phyloP scores from a whole-genome alignment of 2,329 filamentous ascomycete species.

The Aspergillus chevalieri region DNA sequence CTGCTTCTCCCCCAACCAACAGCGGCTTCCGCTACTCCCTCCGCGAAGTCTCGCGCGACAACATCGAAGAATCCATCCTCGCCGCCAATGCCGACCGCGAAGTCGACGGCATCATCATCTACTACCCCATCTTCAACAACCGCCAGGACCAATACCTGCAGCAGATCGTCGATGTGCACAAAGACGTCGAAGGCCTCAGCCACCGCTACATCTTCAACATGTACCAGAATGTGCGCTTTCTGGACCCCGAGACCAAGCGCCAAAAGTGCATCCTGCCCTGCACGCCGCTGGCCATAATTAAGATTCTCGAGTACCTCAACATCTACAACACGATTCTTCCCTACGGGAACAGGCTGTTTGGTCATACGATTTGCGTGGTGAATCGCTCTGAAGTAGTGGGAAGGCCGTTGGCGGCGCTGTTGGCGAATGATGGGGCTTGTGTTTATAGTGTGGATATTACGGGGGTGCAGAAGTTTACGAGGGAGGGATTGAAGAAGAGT shows the following conservation, averaged over 20 bases:
- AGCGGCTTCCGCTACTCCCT: slow-evolving; percentile 89
- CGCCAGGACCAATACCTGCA: slow-evolving; percentile 92
- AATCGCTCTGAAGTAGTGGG: slow-evolving; percentile 96
- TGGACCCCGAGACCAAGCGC: slow-evolving; percentile 60
- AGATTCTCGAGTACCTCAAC: slow-evolving; percentile 90
- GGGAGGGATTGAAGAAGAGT: slow-evolving; percentile 75
- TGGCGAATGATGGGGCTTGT: slow-evolving; percentile 91
- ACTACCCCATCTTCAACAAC: slow-evolving; percentile 94
- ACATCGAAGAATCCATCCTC: slow-evolving; percentile 82
- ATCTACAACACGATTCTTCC: slow-evolving; percentile 95
- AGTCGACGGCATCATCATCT: slow-evolving; percentile 90
- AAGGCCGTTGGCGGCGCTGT: slow-evolving; percentile 78
- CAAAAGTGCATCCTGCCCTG: slow-evolving; percentile 93
- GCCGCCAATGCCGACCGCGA: slow-evolving; percentile 70
- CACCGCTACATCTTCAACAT: slow-evolving; percentile 98
- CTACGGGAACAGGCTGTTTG: slow-evolving; percentile 86
- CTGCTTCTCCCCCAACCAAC: slow-evolving; percentile 5
- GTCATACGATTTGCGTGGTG: slow-evolving; percentile 91
- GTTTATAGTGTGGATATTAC: slow-evolving; percentile 94
- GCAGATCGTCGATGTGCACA: slow-evolving; percentile 80
- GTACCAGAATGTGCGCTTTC: slow-evolving; percentile 96
- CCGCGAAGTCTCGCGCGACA: slow-evolving; percentile 75
- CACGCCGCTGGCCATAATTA: slow-evolving; percentile 91
- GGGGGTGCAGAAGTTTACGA: slow-evolving; percentile 87
- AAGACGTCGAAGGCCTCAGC: slow-evolving; percentile 92